Percentiles rank a stretch among this genome's conserved stretches.
These are phyloP conservation scores for Nicotiana undulata DNA, from an alignment of 257 asterid genomes.

Conservation along the genomic window DNA sequence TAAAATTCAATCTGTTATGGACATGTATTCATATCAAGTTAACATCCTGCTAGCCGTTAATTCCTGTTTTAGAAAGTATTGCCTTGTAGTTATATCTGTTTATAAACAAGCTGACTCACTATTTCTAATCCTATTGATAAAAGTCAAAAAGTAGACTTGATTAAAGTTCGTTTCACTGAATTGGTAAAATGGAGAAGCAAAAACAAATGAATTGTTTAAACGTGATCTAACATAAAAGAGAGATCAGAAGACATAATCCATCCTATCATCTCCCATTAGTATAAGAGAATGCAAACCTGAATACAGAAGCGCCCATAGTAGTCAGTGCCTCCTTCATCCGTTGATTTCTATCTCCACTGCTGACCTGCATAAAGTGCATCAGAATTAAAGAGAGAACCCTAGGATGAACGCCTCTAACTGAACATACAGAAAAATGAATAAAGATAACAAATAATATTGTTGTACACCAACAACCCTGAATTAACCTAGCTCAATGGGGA, in stretches of 20 bases:
- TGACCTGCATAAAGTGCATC: slow-evolving; percentile 39
- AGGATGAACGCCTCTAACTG: not conserved
- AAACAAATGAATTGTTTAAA: not conserved
- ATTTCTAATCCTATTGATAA: not conserved
- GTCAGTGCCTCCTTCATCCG: slow-evolving; percentile 88
- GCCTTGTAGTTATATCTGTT: not conserved
- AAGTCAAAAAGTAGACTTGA: not conserved
- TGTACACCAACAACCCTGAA: too few relatives aligned
- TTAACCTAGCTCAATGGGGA: not conserved
- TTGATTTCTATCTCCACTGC: slow-evolving; percentile 85
- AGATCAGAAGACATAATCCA: not conserved
- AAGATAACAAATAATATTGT: not conserved
- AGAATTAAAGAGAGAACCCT: not conserved
- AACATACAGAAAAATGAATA: not conserved
- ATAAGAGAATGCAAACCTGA: slow-evolving; percentile 49
- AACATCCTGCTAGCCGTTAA: not conserved
- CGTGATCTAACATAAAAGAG: not conserved
- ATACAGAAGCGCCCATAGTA: slow-evolving; percentile 99
- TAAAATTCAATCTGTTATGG: not conserved
- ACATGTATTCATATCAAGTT: not conserved
- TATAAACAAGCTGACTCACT: not conserved
- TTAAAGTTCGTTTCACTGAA: not conserved
- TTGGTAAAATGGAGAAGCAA: not conserved
- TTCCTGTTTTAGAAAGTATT: not conserved
- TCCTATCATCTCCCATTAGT: not conserved